Percentiles rank a stretch among this genome's conserved stretches.
These are phyloP conservation scores for Chlorella sp. DNA, from an alignment of 139 green algal species.

Conservation along the genomic window DNA sequence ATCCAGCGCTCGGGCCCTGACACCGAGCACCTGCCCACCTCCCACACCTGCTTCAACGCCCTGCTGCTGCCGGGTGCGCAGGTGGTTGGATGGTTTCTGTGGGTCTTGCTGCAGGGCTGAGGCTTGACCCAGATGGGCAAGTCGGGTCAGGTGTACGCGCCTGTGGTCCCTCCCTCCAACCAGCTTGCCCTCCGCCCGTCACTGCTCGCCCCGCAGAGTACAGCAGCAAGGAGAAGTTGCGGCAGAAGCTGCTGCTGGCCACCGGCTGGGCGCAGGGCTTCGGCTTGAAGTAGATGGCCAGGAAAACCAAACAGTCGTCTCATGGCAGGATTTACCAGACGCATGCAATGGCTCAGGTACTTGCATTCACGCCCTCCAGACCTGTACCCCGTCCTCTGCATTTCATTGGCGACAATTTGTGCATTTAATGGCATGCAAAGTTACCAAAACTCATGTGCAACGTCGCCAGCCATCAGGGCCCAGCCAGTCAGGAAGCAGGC, in stretches of 20 bases:
- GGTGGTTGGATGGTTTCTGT: conserved; percentile 49
- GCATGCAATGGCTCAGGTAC: too few relatives aligned
- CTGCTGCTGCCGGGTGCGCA: conserved; percentile 65
- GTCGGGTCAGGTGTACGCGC: too few relatives aligned
- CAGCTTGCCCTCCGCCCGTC: too few relatives aligned
- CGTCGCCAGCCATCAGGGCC: not conserved
- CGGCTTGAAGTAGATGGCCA: conserved; percentile 42
- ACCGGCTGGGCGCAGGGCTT: conserved; percentile 54
- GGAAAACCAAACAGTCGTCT: not conserved
- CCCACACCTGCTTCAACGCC: conserved; percentile 85
- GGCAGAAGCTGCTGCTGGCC: conserved; percentile 36
- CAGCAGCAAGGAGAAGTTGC: conserved; percentile 36
- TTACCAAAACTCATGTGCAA: not conserved
- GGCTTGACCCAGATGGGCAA: too few relatives aligned
- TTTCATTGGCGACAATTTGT: not conserved
- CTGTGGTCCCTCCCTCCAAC: too few relatives aligned
- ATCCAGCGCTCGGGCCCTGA: conserved; percentile 52
- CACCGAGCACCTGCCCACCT: conserved; percentile 61
- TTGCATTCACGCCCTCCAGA: not conserved
- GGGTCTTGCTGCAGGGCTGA: not conserved
- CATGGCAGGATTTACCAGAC: not conserved
- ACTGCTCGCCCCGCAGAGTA: conserved; percentile 48
- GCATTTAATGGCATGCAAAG: not conserved
- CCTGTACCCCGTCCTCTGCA: not conserved
- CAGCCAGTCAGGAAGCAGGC: not conserved